Conservation (phyloP, 768 basidiomycete genomes). For the Trametes punicea region DNA sequence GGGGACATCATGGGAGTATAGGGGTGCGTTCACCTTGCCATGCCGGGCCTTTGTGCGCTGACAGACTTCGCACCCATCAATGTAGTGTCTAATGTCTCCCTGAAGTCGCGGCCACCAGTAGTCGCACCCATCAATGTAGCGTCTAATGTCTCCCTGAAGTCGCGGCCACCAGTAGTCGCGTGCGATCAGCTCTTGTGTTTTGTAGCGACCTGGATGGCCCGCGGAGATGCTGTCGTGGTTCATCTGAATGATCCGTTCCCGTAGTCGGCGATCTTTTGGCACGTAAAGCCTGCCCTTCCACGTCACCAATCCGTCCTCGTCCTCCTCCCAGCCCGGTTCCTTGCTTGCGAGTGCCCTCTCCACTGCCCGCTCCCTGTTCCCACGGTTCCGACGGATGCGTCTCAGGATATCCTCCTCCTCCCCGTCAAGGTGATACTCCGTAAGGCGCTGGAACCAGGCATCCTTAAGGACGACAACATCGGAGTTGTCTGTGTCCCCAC, state of each 20-base stretch:
- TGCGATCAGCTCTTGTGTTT: conserved; percentile 23
- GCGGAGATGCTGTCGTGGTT: conserved; percentile 26
- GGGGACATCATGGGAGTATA: conserved; percentile 16
- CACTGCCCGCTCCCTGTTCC: background rate
- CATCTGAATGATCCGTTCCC: background rate
- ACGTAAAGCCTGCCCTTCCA: background rate
- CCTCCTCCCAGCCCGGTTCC: conserved; percentile 11
- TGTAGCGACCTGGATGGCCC: conserved; percentile 29
- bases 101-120: conserved; percentile 26
- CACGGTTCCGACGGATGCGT: background rate
- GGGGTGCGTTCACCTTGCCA: background rate
- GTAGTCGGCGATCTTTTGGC: background rate
- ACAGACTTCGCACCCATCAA: conserved; percentile 28
- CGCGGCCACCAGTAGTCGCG: conserved; percentile 31
- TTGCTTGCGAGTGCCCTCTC: conserved; percentile 20
- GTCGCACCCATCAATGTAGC: conserved; percentile 28
- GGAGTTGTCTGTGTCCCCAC: background rate
- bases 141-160: conserved; percentile 19
- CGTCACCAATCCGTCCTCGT: conserved; percentile 27
- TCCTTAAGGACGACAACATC: background rate
- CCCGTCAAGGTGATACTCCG: background rate
- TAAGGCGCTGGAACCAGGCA: background rate
- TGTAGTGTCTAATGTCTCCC: conserved; percentile 22
- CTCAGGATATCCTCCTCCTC: background rate
- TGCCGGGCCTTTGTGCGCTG: conserved; percentile 24